Conservation (phyloP, 345 rosid species). For the Dovyalis caffra region DNA sequence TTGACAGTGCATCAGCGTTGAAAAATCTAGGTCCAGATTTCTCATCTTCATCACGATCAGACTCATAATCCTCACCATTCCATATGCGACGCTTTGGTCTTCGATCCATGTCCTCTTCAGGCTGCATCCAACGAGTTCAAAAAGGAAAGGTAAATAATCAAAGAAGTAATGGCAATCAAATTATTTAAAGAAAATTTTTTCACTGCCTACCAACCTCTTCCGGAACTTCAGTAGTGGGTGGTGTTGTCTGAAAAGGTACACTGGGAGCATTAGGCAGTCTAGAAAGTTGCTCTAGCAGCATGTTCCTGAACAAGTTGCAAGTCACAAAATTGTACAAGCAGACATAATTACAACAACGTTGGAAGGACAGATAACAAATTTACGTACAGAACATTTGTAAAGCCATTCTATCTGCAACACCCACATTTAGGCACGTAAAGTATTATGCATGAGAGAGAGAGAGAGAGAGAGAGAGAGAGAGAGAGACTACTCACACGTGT, state of each 20-base stretch:
- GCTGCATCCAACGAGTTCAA: slow-evolving; percentile 30
- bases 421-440: background rate
- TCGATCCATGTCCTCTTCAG: slow-evolving; percentile 60
- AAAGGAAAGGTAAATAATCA: background rate
- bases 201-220: slow-evolving; percentile 52
- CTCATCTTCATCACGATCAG: slow-evolving; percentile 76
- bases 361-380: background rate
- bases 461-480: background rate
- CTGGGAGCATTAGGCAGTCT: slow-evolving; percentile 62
- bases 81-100: slow-evolving; percentile 83
- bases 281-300: slow-evolving; percentile 52
- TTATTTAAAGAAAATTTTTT: background rate
- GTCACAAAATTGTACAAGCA: slow-evolving; percentile 3
- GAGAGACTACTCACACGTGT: no score
- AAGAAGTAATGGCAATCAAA: background rate
- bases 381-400: background rate
- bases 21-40: slow-evolving; percentile 41
- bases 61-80: slow-evolving; percentile 69
- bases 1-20: slow-evolving; percentile 31
- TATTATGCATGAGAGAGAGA: background rate
- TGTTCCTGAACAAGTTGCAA: slow-evolving; percentile 33
- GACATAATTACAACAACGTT: background rate
- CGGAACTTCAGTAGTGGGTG: slow-evolving; percentile 46
- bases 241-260: slow-evolving; percentile 60
- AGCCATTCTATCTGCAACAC: background rate